A percentile compares a stretch with the other conserved stretches of the same genome.
Conservation (phyloP, 805 yeast genomes). For the Pichia pseudocactophila region DNA sequence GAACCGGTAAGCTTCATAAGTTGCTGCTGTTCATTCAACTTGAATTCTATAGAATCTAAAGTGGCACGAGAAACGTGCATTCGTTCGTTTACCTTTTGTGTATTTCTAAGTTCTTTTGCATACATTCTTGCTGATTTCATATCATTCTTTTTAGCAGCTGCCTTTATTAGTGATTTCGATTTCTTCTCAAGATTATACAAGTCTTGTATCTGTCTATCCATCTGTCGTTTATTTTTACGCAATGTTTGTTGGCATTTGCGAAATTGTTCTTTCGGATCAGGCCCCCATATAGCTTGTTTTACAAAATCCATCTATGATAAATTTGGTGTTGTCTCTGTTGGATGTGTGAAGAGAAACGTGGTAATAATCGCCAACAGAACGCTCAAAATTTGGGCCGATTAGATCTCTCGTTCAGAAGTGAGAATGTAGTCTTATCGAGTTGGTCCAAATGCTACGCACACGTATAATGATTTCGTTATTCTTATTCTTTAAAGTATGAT, state of each 20-base stretch:
- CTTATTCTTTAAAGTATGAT: too few species aligned
- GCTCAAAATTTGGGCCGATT: too few species aligned
- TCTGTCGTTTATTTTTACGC: constrained; percentile 75
- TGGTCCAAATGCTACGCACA: too few species aligned
- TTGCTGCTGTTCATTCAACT: constrained; percentile 86
- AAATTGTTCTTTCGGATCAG: constrained; percentile 88
- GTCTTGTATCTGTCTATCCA: constrained; percentile 67
- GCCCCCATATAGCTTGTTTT: constrained; percentile 89
- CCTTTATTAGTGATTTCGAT: constrained; percentile 67
- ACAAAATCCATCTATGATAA: constrained; percentile 63
- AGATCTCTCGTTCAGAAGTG: too few species aligned
- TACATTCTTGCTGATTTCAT: constrained; percentile 63
- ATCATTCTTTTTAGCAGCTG: constrained; percentile 71
- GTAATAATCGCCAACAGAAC: neutral
- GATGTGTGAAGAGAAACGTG: neutral
- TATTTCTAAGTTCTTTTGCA: constrained; percentile 71
- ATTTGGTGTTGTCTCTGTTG: neutral
- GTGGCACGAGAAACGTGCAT: constrained; percentile 78
- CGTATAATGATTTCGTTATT: too few species aligned
- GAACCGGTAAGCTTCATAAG: constrained; percentile 76
- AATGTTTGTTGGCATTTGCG: constrained; percentile 69
- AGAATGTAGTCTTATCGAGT: too few species aligned
- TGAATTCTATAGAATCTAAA: constrained; percentile 76
- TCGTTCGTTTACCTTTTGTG: constrained; percentile 65
- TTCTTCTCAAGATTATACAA: constrained; percentile 56